Base-by-base conservation (phyloP, 768 basidiomycete species). In the Lentinula edodes region DNA sequence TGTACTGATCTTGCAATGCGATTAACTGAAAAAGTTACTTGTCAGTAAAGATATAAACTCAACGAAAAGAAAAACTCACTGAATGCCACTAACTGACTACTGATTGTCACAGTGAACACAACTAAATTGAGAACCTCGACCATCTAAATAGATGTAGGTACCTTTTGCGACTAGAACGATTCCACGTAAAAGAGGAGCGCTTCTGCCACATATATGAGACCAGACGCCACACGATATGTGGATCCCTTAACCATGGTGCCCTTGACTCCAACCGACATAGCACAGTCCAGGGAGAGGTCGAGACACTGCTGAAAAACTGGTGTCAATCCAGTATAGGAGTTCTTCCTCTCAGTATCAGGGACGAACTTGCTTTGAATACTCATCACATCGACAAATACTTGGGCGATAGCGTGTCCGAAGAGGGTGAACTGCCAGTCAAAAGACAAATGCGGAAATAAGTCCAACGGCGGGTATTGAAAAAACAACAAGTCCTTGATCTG, bases 361-460 rank as follows among this genome's bases (percentile, higher is more conserved):
- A 91, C 83, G 52, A 94, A 71, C n/a, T 78, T 74, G 1, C 89
- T 85, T 75, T 95, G 93, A 15, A 88, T 66, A 5, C 86, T 80
- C 83, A 94, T 91, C 9, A 83, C 80, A 9, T 82, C 73, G 2
- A 84, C 87, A 68, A 97, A 96, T 9, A 95, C 81, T 0, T 94
- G 95, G 0, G 84, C 92, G 48, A 98, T 83, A 1, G 89, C 93
- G 34, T 97, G 74, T 0, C 95, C 95, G 2, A 91, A 91, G 16
- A 98, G 81, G 0, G 94, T 96, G 66, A 98, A 77, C 74, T 97
- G 87, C 97, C 96, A 99, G 0, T 93, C 93, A 35, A 82, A 76
- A n/a, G 1, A 84, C 80, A 71, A 98, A 78, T 0, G 95, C 95
- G 95, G 97, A 99, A 16, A 90, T 70, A 20, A 98, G 73, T 7